Evolutionary conservation across 495 filamentous ascomycete genomes (phyloP).

Genomic region (Delitschia confertaspora): DNA sequence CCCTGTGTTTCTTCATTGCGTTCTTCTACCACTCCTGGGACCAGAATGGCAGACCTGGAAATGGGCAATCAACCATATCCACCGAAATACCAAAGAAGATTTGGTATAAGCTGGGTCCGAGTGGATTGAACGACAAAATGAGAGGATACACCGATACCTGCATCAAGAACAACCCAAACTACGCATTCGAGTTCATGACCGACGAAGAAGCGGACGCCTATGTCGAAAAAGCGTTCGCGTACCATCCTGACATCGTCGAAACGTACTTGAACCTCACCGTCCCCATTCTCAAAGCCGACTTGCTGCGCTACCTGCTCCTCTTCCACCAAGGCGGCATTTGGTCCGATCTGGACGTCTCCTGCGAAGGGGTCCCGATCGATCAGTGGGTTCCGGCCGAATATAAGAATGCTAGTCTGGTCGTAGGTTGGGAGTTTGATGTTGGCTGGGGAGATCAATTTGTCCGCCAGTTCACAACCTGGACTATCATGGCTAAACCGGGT

Average conservation of each 20-base stretch:
- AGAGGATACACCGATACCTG: slow-evolving; percentile 2
- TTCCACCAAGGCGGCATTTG: slow-evolving; percentile 50
- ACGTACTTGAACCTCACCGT: slow-evolving; percentile 38
- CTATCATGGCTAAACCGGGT: slow-evolving; percentile 37
- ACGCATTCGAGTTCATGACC: slow-evolving; percentile 4
- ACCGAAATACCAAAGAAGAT: background rate
- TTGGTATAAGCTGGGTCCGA: slow-evolving; percentile 4
- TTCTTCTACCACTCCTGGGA: slow-evolving; percentile 3
- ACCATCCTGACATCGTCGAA: slow-evolving; percentile 37
- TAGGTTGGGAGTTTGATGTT: slow-evolving; percentile 37
- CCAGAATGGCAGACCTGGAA: background rate
- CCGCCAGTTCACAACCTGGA: slow-evolving; percentile 39
- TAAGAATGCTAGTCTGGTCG: slow-evolving; percentile 28
- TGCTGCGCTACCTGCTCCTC: slow-evolving; percentile 51
- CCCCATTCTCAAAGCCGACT: slow-evolving; percentile 46
- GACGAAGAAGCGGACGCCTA: slow-evolving; percentile 10
- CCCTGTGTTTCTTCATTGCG: background rate
- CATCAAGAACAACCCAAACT: slow-evolving; percentile 5
- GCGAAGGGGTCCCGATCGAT: slow-evolving; percentile 37
- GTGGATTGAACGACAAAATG: background rate
- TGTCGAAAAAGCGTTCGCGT: slow-evolving; percentile 26
- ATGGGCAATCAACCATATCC: no score
- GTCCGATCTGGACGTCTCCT: slow-evolving; percentile 51
- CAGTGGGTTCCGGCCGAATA: slow-evolving; percentile 45
- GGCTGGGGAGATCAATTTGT: slow-evolving; percentile 31